Conservation (phyloP, 169 alveolate genomes). For the Babesia sp. region DNA sequence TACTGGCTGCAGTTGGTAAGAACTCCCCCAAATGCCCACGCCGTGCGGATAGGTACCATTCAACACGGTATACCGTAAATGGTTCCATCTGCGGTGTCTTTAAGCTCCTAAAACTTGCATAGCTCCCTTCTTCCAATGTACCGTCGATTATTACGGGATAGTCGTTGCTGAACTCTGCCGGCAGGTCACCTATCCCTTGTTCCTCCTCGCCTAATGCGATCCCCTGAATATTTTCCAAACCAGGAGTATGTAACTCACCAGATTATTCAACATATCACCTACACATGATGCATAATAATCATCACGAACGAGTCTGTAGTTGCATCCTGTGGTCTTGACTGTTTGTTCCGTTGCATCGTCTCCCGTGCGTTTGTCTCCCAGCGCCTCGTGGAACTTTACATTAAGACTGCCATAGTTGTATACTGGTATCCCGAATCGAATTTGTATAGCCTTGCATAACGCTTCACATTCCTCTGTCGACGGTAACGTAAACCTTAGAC, state of each 20-base stretch:
- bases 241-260: slow-evolving; percentile 12
- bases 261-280: background rate
- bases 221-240: too few relatives aligned
- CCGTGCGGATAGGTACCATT: slow-evolving; percentile 72
- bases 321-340: background rate
- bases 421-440: slow-evolving; percentile 49
- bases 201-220: background rate
- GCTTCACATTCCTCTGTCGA: slow-evolving; percentile 40
- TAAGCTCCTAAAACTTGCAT: slow-evolving; percentile 33
- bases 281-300: slow-evolving; percentile 5
- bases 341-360: background rate
- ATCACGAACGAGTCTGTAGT: slow-evolving; percentile 16
- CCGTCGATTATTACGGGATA: slow-evolving; percentile 62
- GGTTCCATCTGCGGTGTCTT: slow-evolving; percentile 21
- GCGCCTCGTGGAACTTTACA: slow-evolving; percentile 25
- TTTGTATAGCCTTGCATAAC: slow-evolving; percentile 28
- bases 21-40: slow-evolving; percentile 59
- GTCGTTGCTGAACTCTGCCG: slow-evolving; percentile 35
- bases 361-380: slow-evolving; percentile 6
- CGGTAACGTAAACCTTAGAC: slow-evolving; percentile 30
- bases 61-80: slow-evolving; percentile 53
- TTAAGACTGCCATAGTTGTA: slow-evolving; percentile 57
- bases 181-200: slow-evolving; percentile 19
- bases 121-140: slow-evolving; percentile 47
- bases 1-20: slow-evolving; percentile 39